Evolutionary conservation across 2,329 filamentous ascomycete genomes (phyloP), one percentile per base, ranked within the genome.

Genomic region (Ophiostoma pallidulum): DNA sequence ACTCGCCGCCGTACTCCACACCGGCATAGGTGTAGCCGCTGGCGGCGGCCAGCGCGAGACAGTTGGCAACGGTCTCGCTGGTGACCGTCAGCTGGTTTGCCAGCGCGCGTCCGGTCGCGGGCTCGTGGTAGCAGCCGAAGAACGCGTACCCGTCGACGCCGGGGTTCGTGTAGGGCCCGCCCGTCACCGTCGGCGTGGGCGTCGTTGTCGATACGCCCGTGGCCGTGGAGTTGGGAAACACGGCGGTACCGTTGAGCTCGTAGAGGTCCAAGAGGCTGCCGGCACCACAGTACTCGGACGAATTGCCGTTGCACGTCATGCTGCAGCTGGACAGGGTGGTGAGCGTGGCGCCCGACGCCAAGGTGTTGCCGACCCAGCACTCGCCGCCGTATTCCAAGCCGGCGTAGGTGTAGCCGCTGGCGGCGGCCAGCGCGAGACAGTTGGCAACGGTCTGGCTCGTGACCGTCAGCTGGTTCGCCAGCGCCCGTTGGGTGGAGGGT

Each of bases 1-100:
- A 54, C 39, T 58, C 55, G 18, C 57, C 56, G 4, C 57, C 56
- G 44, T 64, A 67, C 49, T 67, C 64, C 1, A 62, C 45, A 4
- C 68, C 73, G 62, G 67, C 75, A 54, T 70, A 74, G 39, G 63
- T 60, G 48, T 41, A 50, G 19, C 35, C 28, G 16, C 22, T 28
- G 4, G 12, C 14, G 3, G 16, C n/a, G 5, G 48, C 48, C 7
- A 22, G 24, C 9, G 42, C 31, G 7, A 50, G 26, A 13, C 48
- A 50, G 32, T n/a, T 20, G 32, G 28, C 53, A 1, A 62, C 57
- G 6, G 57, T 62, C 47, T 54, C 29, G 20, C 4, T 45, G 13
- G 9, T 41, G 45, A 4, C 48, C 1, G 51, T 39, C 22, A 51
- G 45, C 47, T 48, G 45, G 32, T 48, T 36, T 2, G 45, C 3